phyloP scores from a whole-genome alignment of 768 basidiomycete genomes.

The Fistulinella prunicolor region DNA sequence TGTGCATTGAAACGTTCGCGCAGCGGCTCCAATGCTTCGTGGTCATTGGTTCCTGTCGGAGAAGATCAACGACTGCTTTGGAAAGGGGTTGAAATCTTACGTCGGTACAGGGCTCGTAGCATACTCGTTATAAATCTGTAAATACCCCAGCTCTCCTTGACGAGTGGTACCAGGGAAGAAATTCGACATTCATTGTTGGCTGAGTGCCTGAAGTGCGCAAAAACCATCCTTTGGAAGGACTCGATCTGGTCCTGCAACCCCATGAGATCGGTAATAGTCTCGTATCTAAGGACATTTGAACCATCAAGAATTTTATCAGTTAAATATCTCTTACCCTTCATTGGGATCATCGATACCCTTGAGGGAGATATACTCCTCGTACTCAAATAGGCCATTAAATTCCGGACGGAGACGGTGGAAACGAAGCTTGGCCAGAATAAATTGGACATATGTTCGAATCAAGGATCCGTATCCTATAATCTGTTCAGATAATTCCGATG shows the following conservation, averaged over 20 bases:
- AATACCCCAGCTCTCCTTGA: slow-evolving; percentile 99
- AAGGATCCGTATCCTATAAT: slow-evolving; percentile 81
- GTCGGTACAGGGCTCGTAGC: slow-evolving; percentile 94
- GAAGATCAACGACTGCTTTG: slow-evolving; percentile 3
- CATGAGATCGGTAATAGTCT: slow-evolving; percentile 98
- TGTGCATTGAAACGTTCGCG: slow-evolving; percentile 85
- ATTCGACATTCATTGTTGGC: slow-evolving; percentile 97
- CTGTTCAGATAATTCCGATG: slow-evolving; percentile 4
- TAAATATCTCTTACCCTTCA: slow-evolving; percentile 73
- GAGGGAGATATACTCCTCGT: slow-evolving; percentile 96
- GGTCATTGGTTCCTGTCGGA: slow-evolving; percentile 75
- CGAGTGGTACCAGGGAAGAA: slow-evolving; percentile 90
- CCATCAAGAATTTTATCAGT: slow-evolving; percentile 1
- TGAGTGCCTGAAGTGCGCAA: slow-evolving; percentile 89
- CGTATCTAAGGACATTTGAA: slow-evolving; percentile 60
- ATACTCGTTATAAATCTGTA: slow-evolving; percentile 99
- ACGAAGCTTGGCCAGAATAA: slow-evolving; percentile 90
- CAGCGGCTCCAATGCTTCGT: slow-evolving; percentile 86
- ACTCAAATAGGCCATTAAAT: slow-evolving; percentile 98
- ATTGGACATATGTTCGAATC: slow-evolving; percentile 94
- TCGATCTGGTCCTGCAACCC: slow-evolving; percentile 98
- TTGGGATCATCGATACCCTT: slow-evolving; percentile 99
- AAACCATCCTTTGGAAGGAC: slow-evolving; percentile 96
- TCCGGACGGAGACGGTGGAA: slow-evolving; percentile 95
- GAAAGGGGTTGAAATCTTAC: slow-evolving; percentile 43